phyloP scores from a whole-genome alignment of 2,329 filamentous ascomycete genomes.

The Xylaria sp. region DNA sequence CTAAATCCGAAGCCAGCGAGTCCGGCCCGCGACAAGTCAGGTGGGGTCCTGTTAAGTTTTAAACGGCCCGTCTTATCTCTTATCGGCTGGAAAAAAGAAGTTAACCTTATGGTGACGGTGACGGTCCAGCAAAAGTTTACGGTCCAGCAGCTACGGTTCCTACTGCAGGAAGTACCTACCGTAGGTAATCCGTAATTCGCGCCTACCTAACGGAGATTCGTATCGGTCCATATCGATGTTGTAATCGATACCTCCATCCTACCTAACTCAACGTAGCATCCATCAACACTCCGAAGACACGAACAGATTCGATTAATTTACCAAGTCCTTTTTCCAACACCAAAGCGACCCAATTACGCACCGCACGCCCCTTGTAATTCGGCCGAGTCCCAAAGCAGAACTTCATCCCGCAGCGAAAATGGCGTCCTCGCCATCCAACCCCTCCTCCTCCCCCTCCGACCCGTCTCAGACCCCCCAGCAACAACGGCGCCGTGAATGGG shows the following conservation, averaged over 20 bases:
- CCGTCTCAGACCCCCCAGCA: background rate
- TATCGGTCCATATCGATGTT: too few relatives aligned
- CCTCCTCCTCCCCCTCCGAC: slow-evolving; percentile 1
- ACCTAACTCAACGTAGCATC: too few relatives aligned
- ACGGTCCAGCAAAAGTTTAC: too few relatives aligned
- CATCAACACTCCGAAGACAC: too few relatives aligned
- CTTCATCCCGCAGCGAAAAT: slow-evolving; percentile 5
- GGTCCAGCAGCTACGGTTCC: too few relatives aligned
- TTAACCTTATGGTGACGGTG: background rate
- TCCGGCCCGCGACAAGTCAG: background rate
- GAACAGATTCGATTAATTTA: too few relatives aligned
- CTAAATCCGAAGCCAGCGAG: too few relatives aligned
- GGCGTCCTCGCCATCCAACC: slow-evolving; percentile 7
- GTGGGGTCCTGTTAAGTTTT: background rate
- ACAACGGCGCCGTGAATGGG: slow-evolving; percentile 7
- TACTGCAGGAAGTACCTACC: too few relatives aligned
- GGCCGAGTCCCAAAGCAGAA: background rate
- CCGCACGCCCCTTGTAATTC: background rate
- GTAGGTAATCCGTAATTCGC: too few relatives aligned
- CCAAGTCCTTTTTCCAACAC: too few relatives aligned
- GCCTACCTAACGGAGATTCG: too few relatives aligned
- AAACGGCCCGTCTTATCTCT: slow-evolving; percentile 10
- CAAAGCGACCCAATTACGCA: background rate
- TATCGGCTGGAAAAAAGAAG: slow-evolving; percentile 16
- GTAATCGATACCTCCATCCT: too few relatives aligned